These are phyloP conservation scores for Russula griseocarnosa DNA, from an alignment of 768 basidiomycete genomes.

Conservation along the genomic window DNA sequence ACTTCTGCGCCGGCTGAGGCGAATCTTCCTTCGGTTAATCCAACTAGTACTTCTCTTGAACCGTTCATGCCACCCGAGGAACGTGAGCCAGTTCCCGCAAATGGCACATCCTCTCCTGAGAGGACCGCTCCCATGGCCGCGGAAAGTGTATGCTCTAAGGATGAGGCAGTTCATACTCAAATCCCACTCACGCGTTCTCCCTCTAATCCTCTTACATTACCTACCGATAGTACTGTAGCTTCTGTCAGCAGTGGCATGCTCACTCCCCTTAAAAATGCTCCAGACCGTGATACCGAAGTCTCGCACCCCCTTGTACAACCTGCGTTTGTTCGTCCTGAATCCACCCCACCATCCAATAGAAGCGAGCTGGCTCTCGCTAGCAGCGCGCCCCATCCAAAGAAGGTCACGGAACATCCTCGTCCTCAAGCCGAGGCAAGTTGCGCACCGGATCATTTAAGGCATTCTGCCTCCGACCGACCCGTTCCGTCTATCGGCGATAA, in stretches of 20 bases:
- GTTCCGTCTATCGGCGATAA: neutral
- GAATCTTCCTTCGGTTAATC: neutral
- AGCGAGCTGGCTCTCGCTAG: neutral
- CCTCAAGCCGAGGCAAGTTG: neutral
- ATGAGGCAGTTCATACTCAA: neutral
- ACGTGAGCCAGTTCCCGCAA: neutral
- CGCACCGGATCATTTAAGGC: neutral
- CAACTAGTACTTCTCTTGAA: neutral
- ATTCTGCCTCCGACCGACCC: neutral
- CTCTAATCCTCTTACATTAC: neutral
- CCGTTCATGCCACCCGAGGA: neutral
- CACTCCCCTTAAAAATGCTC: neutral
- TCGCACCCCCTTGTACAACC: neutral
- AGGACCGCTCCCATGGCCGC: neutral
- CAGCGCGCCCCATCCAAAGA: neutral
- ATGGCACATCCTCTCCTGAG: neutral
- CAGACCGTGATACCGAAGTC: neutral
- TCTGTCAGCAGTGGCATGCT: neutral
- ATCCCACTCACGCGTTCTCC: neutral
- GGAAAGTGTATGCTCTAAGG: neutral
- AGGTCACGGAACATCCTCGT: neutral
- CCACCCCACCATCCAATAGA: neutral
- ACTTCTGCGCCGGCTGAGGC: neutral
- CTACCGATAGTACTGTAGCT: neutral
- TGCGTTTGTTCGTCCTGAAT: neutral